Conservation (phyloP, 345 rosid species). For the Lumnitzera racemosa region DNA sequence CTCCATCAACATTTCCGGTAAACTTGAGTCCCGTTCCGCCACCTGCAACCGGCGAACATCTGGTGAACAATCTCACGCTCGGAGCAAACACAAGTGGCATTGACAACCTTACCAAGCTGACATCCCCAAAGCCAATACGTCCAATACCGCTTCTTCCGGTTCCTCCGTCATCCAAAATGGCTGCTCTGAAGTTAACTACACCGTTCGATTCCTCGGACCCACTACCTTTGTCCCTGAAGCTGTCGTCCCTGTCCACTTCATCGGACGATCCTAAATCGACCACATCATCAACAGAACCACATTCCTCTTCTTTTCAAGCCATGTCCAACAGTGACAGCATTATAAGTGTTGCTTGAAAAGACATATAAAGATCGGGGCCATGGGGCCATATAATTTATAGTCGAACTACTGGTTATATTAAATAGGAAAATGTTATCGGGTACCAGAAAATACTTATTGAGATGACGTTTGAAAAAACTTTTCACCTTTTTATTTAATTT, state of each 20-base stretch:
- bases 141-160: slow-evolving; percentile 45
- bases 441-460: too few relatives aligned
- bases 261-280: slow-evolving; percentile 38
- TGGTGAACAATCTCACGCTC: background rate
- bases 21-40: slow-evolving; percentile 9
- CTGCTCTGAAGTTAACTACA: slow-evolving; percentile 38
- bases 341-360: slow-evolving; percentile 59
- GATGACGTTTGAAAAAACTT: too few relatives aligned
- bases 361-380: background rate
- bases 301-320: slow-evolving; percentile 34
- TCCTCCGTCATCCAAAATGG: slow-evolving; percentile 66
- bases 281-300: slow-evolving; percentile 17
- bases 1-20: slow-evolving; percentile 25
- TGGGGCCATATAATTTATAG: too few relatives aligned
- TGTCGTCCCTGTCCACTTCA: slow-evolving; percentile 16
- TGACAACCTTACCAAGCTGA: slow-evolving; percentile 16
- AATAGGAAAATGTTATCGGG: too few relatives aligned
- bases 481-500: too few relatives aligned
- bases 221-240: slow-evolving; percentile 47
- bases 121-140: slow-evolving; percentile 24
- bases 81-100: slow-evolving; percentile 19
- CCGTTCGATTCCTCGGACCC: slow-evolving; percentile 17
- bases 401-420: too few relatives aligned
- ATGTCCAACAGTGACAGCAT: slow-evolving; percentile 53
- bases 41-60: slow-evolving; percentile 17